phyloP scores from a whole-genome alignment of 2,329 filamentous ascomycete species.

The Conoideocrella luteorostrata region DNA sequence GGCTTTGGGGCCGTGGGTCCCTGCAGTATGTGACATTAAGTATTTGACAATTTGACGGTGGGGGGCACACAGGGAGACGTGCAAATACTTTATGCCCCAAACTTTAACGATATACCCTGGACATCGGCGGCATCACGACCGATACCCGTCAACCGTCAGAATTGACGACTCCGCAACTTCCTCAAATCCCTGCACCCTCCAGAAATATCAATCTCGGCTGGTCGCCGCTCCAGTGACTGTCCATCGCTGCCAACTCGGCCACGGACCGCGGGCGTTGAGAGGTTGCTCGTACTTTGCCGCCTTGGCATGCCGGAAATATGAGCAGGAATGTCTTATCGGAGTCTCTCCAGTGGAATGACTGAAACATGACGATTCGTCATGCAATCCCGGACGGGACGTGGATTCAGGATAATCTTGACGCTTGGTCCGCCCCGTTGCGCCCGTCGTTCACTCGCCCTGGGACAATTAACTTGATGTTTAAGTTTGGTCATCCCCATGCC shows the following conservation, averaged over 20 bases:
- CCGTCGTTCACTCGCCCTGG: background rate
- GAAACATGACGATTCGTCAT: background rate
- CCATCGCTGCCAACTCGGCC: background rate
- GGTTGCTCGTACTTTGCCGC: background rate
- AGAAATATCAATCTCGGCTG: no score
- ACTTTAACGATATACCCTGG: no score
- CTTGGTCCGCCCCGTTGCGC: background rate
- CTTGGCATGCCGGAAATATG: background rate
- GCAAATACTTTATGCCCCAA: no score
- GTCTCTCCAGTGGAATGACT: background rate
- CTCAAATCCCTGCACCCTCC: no score
- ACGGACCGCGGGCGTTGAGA: background rate
- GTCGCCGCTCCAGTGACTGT: background rate
- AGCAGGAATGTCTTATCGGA: background rate
- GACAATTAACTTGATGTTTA: background rate
- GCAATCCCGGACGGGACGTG: background rate
- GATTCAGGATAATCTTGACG: background rate
- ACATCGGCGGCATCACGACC: slow-evolving; percentile 2
- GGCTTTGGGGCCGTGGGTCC: no score
- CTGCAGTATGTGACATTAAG: no score
- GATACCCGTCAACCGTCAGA: slow-evolving; percentile 1
- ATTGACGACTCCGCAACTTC: no score
- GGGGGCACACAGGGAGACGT: no score
- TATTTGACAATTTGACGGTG: no score
- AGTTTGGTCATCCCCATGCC: background rate